Evolutionary conservation across 2,329 filamentous ascomycete genomes (phyloP), one percentile per base, ranked within the genome.

Genomic region (Ophiostoma tasmaniense): DNA sequence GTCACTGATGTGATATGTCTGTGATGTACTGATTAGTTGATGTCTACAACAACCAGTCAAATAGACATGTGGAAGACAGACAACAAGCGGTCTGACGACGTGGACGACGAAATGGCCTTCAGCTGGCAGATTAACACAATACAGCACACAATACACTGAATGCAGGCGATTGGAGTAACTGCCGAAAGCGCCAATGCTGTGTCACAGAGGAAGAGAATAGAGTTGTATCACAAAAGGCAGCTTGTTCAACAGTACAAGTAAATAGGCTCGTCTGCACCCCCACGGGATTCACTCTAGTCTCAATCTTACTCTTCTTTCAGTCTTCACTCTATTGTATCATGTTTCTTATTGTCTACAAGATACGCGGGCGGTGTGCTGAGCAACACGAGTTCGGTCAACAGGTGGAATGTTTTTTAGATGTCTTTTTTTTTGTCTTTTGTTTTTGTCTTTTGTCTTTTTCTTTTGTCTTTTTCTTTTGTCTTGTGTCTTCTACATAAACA

Each of bases 41-140:
- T 45, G 17, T 17, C 20, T 45, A 17, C 42, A 45, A 7, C 42
- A 6, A 17, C 42, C n/a, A 55, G 50, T 25, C n/a, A 25, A 22
- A 22, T 0, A 2, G 45, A 0, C 17, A n/a, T n/a, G n/a, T n/a
- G 45, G 22, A 3, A 25, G 50, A 55, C 25, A 59, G 25, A 25
- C 52, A 61, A 61, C 25, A 61, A 17, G 55, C 55, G 55, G 55
- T 61, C 55, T 61, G 55, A 33, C 55, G 25, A 61, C 25, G n/a
- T n/a, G 1, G 1, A 28, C 14, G 55, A n/a, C 55, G 55, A 30
- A 61, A 61, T 25, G 11, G 55, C 55, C 1, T 28, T 3, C 3
- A 30, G 25, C 25, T 25, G 33, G n/a, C n/a, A n/a, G n/a, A n/a
- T n/a, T 59, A 25, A 11, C 52, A 59, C 52, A 59, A 28, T 10